Base-by-base conservation (phyloP, 495 filamentous ascomycete species). In the Aspergillus campestris region DNA sequence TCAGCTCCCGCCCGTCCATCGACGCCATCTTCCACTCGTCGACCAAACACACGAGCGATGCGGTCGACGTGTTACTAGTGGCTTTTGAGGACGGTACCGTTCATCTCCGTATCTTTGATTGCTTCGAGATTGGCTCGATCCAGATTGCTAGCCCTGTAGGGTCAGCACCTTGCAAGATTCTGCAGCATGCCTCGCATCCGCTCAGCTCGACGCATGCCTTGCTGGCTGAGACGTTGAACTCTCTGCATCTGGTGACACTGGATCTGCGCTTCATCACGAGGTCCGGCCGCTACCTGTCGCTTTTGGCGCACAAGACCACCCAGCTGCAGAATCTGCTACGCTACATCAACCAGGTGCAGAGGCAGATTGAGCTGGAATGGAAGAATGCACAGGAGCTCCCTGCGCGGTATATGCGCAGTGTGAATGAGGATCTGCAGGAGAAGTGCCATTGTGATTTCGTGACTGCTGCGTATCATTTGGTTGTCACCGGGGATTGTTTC, bases 41-140 rank as follows among this genome's bases (percentile, higher is more conserved):
- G 27, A 64, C 71, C 34, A 73, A 75, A 37, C 76, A 75, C 36
- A 80, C 82, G 29, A 77, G 79, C 48, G 76, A 90, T 46, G 71
- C 77, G 3, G 84, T 95, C 8, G 86, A 96, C 66, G 81, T 94
- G 10, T 77, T 98, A 47, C 66, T 94, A 4, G 75, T 86, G 3
- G 87, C 84, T 3, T 85, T 82, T n/a, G 72, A 78, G 45, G 80
- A 89, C 56, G 88, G 89, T 28, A 78, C 70, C n/a, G 73, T 94
- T 30, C 82, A 90, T 51, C 65, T 95, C 28, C 84, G 84, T 45
- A 87, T 95, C 42, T 95, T 94, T 61, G 87, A 95, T 56, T 91
- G 84, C 11, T 90, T 96, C 53, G 73, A 86, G 44, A 84, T 95
- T 45, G 89, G 92, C 1, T 79, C 72, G 13, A 78, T 88, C 41